Evolutionary conservation across 169 alveolate genomes (phyloP).

Genomic region (Cryptosporidium parvum): DNA sequence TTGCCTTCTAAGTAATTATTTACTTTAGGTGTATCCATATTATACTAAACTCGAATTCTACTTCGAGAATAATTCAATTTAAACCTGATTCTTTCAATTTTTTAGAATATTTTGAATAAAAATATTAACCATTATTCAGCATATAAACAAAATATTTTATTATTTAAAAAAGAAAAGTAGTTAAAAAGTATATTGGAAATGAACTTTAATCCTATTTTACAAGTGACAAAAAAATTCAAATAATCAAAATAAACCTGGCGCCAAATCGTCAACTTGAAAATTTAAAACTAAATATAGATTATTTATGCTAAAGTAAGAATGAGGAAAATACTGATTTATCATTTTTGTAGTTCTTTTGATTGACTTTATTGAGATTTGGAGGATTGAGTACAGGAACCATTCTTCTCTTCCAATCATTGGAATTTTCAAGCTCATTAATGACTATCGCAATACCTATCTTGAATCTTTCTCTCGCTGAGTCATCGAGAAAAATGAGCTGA

Average conservation of each 20-base stretch:
- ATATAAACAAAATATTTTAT: background rate
- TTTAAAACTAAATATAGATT: background rate
- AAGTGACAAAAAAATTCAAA: background rate
- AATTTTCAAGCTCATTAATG: constrained; percentile 58
- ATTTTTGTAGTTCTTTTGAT: constrained; percentile 20
- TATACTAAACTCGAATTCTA: background rate
- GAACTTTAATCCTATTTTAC: background rate
- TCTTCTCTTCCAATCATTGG: constrained; percentile 68
- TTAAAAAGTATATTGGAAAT: background rate
- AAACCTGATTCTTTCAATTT: background rate
- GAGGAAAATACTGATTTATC: constrained; percentile 8
- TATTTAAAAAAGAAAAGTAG: background rate
- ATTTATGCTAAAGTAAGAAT: background rate
- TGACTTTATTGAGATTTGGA: constrained; percentile 13
- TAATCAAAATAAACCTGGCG: background rate
- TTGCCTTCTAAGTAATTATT: background rate
- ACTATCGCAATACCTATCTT: constrained; percentile 66
- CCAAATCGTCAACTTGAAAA: background rate
- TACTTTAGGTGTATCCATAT: background rate
- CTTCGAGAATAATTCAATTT: background rate
- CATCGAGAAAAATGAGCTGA: constrained; percentile 50
- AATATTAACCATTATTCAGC: background rate
- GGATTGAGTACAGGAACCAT: constrained; percentile 68
- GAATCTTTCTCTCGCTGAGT: constrained; percentile 72
- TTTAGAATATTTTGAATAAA: background rate